These are phyloP conservation scores for Carallia brachiata DNA, from an alignment of 345 rosid species.

Conservation along the genomic window DNA sequence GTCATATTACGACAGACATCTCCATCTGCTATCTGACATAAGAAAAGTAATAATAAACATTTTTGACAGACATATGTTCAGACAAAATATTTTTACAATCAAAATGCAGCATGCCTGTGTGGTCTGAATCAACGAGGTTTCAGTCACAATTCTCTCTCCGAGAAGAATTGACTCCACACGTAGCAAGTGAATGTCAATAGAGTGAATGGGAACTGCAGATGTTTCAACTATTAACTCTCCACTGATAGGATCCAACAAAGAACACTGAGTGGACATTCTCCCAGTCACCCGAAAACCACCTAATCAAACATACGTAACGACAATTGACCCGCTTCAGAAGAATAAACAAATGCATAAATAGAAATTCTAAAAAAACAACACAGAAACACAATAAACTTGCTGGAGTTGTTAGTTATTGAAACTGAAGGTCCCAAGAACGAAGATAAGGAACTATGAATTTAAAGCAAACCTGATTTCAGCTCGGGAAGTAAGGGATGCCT, in stretches of 20 bases:
- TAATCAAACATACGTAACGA: conserved; percentile 28
- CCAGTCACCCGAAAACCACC: conserved; percentile 90
- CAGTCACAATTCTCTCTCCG: conserved; percentile 77
- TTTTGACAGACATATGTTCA: conserved; percentile 3
- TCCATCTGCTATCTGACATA: conserved; percentile 81
- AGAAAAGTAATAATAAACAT: conserved; percentile 4
- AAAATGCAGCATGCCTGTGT: conserved; percentile 55
- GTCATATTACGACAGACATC: conserved; percentile 68
- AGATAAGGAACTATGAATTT: neutral
- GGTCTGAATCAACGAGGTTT: conserved; percentile 86
- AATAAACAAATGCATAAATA: neutral
- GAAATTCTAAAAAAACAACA: neutral
- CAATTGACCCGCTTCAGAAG: conserved; percentile 13
- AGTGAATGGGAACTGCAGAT: conserved; percentile 67
- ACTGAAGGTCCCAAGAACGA: neutral
- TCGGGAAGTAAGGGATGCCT: conserved; percentile 84
- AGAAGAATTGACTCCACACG: conserved; percentile 70
- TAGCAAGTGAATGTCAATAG: conserved; percentile 74
- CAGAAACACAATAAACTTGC: neutral
- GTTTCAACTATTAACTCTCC: conserved; percentile 81
- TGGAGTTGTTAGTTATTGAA: neutral
- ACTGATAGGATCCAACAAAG: conserved; percentile 67
- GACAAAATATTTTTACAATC: neutral
- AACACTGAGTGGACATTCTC: conserved; percentile 66
- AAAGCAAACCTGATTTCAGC: conserved; percentile 59